Evolutionary conservation across 768 basidiomycete species (phyloP), one percentile per base, ranked within the genome.

Genomic region (Tephrocybe sp.): DNA sequence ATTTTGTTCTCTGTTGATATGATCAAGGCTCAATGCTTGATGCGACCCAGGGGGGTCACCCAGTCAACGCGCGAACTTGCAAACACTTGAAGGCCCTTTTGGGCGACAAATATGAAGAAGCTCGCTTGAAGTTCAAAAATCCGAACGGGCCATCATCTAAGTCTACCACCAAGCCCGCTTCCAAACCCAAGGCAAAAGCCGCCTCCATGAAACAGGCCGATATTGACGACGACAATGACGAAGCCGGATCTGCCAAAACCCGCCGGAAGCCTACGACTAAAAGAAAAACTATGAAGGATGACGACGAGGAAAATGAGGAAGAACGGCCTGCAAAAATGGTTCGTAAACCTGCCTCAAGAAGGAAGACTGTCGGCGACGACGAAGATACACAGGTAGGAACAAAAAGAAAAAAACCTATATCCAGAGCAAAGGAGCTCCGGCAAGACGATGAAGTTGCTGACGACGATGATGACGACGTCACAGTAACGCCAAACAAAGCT

Each of bases 21-120:
- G n/a, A n/a, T n/a, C n/a, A n/a, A n/a, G n/a, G n/a, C n/a, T n/a
- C n/a, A n/a, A n/a, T n/a, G n/a, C 19, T 43, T 45, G 16, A 44
- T 31, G 8, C 33, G 16, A 31, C 16, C 16, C 38, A 63, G 70
- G 52, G 57, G 4, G 60, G 72, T 2, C 59, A 57, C 13, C 75
- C 75, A 6, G 69, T 73, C 6, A 73, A 76, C 54, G 75, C 74
- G 3, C 71, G 77, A 13, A 69, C 74, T 13, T 78, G 77, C 64
- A 77, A 77, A 49, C 76, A 78, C 54, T 61, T 78, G 16, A 68
- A 69, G 41, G 44, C 66, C 8, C 61, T 77, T 18, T 63, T 79
- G 2, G 77, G 77, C 5, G 73, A 75, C 21, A 65, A 64, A 24
- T 79, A 79, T 57, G 77, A 78, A 54, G 59, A 60, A 25, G 77